Conservation (phyloP, 2,329 filamentous ascomycete genomes). For the Thermochaetoides dissita region DNA sequence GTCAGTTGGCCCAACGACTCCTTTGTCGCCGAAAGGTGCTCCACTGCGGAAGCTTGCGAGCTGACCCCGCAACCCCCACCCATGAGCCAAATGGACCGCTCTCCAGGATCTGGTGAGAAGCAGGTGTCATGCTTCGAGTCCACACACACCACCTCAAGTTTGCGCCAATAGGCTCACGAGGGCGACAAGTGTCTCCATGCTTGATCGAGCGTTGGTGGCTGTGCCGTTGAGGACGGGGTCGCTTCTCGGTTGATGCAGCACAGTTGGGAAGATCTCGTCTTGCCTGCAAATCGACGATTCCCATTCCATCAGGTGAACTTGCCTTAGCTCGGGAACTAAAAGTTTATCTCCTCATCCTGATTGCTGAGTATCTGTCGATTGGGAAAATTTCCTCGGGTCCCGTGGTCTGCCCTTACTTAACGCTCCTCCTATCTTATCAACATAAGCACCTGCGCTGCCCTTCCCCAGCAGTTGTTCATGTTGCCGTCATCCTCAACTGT, state of each 20-base stretch:
- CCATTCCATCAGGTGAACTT: not conserved
- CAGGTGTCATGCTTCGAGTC: slow-evolving; percentile 11
- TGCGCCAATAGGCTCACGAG: no score
- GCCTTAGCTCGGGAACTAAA: no score
- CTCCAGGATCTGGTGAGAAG: slow-evolving; percentile 5
- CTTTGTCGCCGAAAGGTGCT: not conserved
- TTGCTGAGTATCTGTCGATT: not conserved
- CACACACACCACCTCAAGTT: not conserved
- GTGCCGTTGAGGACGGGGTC: slow-evolving; percentile 5
- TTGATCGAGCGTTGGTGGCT: slow-evolving; percentile 2
- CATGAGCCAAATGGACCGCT: slow-evolving; percentile 5
- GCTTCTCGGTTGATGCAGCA: not conserved
- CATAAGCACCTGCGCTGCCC: no score
- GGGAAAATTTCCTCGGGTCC: slow-evolving; percentile 3
- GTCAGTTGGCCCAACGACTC: no score
- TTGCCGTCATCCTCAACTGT: not conserved
- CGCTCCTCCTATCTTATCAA: not conserved
- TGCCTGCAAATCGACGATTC: slow-evolving; percentile 5
- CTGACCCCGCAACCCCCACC: slow-evolving; percentile 14
- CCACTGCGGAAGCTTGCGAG: not conserved
- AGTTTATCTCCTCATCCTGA: no score
- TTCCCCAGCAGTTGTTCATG: not conserved
- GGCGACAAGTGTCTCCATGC: no score
- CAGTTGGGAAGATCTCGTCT: slow-evolving; percentile 8
- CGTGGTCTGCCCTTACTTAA: not conserved